phyloP scores from a whole-genome alignment of 2,329 filamentous ascomycete species.

The Colletotrichum cuscutae region DNA sequence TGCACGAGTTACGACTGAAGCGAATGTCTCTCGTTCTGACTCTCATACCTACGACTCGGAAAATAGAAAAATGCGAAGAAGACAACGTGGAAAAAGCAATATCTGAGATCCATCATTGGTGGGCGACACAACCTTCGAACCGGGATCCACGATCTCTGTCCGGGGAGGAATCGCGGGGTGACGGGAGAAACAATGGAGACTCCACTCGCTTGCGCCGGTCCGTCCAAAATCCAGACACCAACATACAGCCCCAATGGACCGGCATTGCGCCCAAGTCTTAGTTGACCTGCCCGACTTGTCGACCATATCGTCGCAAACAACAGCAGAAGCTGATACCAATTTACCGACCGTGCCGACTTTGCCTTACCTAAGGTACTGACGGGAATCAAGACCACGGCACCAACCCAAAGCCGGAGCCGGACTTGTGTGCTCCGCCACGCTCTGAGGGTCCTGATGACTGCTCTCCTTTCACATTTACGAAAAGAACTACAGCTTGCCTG shows the following conservation, averaged over 20 bases:
- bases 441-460: not conserved
- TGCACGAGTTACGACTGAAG: not conserved
- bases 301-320: not conserved
- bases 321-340: not conserved
- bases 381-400: not conserved
- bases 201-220: constrained; percentile 16
- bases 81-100: not conserved
- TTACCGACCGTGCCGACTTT: not conserved
- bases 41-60: not conserved
- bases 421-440: not conserved
- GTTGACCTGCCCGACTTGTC: not conserved
- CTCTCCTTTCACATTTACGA: not conserved
- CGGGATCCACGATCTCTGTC: not conserved
- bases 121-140: not conserved
- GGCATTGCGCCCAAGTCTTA: not conserved
- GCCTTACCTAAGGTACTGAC: not conserved
- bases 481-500: no score
- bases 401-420: not conserved
- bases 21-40: not conserved
- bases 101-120: not conserved
- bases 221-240: not conserved
- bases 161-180: not conserved
- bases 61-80: not conserved
- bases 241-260: not conserved
- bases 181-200: not conserved